Base-by-base conservation (phyloP, 306 rosid genomes). In the Dalbergia cultrata region DNA sequence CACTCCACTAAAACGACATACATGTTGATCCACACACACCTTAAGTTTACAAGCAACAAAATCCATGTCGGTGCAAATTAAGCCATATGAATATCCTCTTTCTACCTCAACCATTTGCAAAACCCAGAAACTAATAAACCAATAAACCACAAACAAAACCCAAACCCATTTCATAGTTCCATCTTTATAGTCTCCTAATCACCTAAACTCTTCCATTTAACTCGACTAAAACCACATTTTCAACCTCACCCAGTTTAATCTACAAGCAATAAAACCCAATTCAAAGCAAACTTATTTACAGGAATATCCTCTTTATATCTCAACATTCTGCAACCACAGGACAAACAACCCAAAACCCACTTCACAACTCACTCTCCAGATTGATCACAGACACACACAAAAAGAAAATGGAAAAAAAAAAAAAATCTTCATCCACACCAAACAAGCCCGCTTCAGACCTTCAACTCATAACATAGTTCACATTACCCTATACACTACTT, bases 121-220 rank as follows among this genome's bases (percentile, higher is more conserved):
- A 35, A 35, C 56, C 52, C 8, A 18, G 37, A 72, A 72, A 41
- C 22, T 41, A 16, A 34, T 31, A 35, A 31, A 33, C 47, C 22
- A 8, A 35, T 26, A 35, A 26, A 44, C 45, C 21, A 7, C 65
- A 63, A 33, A 16, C 18, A 37, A 61, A 45, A 16, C 17, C 50
- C 67, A 73, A 37, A 80, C 18, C 33, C 44, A 54, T 57, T 53
- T 67, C 14, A 22, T 11, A 68, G 61, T 57, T 8, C 73, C 63
- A 50, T 11, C 59, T n/a, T 74, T 17, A 39, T 14, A 53, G 22
- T 33, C 11, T 66, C 45, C 59, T 9, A n/a, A 19, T 13, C 59
- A 14, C 35, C 69, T 9, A 21, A 76, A 21, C 21, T 8, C 31
- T 21, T 44, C 52, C 7, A 37, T 34, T 70, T 44, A 7, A 7